Percentiles rank a stretch among this genome's conserved stretches.
phyloP scores from a whole-genome alignment of 495 filamentous ascomycete genomes.

The Penicillium psychrofluorescens region DNA sequence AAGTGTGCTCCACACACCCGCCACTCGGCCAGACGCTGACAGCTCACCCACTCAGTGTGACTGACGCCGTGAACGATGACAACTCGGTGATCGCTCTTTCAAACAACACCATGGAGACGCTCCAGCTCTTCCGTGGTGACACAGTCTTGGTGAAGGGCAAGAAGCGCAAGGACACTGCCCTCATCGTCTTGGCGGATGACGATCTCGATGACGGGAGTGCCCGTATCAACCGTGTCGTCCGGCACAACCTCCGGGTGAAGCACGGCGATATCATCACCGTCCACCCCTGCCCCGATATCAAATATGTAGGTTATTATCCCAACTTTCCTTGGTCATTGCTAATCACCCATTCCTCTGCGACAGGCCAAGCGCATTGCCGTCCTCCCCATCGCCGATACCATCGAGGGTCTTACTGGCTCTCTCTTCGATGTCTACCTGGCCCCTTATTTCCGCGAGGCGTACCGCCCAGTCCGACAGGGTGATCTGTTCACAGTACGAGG shows the following conservation, averaged over 20 bases:
- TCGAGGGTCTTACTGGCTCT: conserved; percentile 94
- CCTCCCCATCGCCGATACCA: conserved; percentile 94
- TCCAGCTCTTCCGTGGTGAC: conserved; percentile 96
- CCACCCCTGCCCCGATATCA: conserved; percentile 99
- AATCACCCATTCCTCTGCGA: conserved; percentile 4
- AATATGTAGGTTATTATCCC: conserved; percentile 68
- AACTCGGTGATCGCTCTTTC: conserved; percentile 98
- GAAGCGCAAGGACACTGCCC: conserved; percentile 98
- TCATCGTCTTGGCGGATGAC: conserved; percentile 96
- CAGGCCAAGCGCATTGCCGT: conserved; percentile 98
- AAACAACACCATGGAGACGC: conserved; percentile 97
- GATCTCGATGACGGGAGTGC: conserved; percentile 95
- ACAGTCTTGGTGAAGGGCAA: conserved; percentile 97
- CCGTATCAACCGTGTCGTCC: conserved; percentile 94
- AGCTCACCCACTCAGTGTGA: conserved; percentile 56
- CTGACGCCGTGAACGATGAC: conserved; percentile 96
- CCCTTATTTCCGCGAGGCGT: conserved; percentile 98
- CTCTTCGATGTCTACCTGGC: conserved; percentile 99
- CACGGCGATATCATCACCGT: conserved; percentile 96
- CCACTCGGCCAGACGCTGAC: conserved; percentile 25
- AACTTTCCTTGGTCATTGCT: background rate
- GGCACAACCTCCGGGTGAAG: conserved; percentile 97
- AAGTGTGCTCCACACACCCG: conserved; percentile 25
- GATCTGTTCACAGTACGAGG: conserved; percentile 95
- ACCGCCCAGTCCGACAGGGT: conserved; percentile 90